Evolutionary conservation across 2,329 filamentous ascomycete species (phyloP).

Genomic region (Niveomyces coronatus): DNA sequence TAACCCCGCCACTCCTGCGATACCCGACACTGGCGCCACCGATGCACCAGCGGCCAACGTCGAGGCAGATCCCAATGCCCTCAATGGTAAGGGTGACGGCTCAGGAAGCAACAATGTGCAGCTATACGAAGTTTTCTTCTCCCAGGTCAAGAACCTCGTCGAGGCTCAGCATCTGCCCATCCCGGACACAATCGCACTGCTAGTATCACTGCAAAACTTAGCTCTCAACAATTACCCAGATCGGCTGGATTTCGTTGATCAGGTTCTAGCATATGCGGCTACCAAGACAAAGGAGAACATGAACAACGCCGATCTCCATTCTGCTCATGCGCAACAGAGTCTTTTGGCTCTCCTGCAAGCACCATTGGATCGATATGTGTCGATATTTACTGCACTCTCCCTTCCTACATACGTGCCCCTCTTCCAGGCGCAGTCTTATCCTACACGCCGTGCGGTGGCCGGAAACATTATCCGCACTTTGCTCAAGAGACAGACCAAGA

Average conservation of each 20-base stretch:
- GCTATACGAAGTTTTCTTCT: slow-evolving; percentile 95
- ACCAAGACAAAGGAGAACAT: slow-evolving; percentile 79
- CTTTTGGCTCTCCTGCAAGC: slow-evolving; percentile 84
- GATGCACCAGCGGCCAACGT: slow-evolving; percentile 17
- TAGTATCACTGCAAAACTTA: slow-evolving; percentile 89
- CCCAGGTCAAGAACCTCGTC: slow-evolving; percentile 87
- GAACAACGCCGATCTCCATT: slow-evolving; percentile 93
- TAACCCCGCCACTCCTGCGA: slow-evolving; percentile 20
- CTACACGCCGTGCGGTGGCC: slow-evolving; percentile 81
- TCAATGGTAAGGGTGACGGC: slow-evolving; percentile 31
- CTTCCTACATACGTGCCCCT: slow-evolving; percentile 87
- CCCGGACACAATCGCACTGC: slow-evolving; percentile 84
- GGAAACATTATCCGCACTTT: slow-evolving; percentile 76
- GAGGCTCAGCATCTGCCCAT: slow-evolving; percentile 85
- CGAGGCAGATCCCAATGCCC: slow-evolving; percentile 36
- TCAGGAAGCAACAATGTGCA: slow-evolving; percentile 57
- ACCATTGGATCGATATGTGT: slow-evolving; percentile 80
- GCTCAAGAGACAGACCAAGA: slow-evolving; percentile 71
- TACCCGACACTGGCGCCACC: slow-evolving; percentile 29
- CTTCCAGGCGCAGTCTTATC: slow-evolving; percentile 84
- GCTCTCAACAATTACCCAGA: slow-evolving; percentile 94
- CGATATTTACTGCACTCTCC: slow-evolving; percentile 90
- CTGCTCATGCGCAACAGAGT: slow-evolving; percentile 75
- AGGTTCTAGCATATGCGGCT: slow-evolving; percentile 81
- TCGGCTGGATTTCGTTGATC: slow-evolving; percentile 86